A percentile compares a stretch with the other conserved stretches of the same genome.
Conservation (phyloP, 2,329 filamentous ascomycete species). For the Fusarium luffae region DNA sequence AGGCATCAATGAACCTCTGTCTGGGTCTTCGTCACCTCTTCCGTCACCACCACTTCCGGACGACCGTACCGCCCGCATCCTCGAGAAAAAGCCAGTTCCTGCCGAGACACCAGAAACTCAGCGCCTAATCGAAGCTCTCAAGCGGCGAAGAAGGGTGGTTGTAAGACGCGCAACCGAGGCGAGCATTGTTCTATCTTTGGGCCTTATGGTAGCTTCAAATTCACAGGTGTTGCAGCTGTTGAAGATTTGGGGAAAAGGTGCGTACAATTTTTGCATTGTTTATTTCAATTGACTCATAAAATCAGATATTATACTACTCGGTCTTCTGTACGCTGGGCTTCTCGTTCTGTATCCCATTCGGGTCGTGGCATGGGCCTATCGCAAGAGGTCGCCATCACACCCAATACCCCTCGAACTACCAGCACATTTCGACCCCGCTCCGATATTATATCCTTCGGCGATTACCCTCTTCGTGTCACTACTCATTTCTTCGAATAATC, state of each 20-base stretch:
- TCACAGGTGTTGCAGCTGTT: slow-evolving; percentile 58
- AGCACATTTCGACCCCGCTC: slow-evolving; percentile 87
- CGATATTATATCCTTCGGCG: slow-evolving; percentile 84
- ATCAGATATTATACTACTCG: slow-evolving; percentile 58
- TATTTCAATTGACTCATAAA: neutral
- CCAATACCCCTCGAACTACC: slow-evolving; percentile 67
- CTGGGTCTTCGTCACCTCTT: slow-evolving; percentile 66
- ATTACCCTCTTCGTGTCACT: slow-evolving; percentile 82
- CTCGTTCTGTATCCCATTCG: slow-evolving; percentile 69
- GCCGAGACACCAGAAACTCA: slow-evolving; percentile 34
- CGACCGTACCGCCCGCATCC: slow-evolving; percentile 50
- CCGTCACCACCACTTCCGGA: slow-evolving; percentile 61
- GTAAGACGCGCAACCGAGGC: slow-evolving; percentile 65
- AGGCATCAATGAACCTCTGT: slow-evolving; percentile 65
- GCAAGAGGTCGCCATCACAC: slow-evolving; percentile 52
- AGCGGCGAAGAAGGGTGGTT: slow-evolving; percentile 62
- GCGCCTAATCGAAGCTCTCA: slow-evolving; percentile 45
- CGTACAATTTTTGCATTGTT: slow-evolving; percentile 2
- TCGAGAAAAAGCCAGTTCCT: slow-evolving; percentile 33
- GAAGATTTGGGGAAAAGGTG: slow-evolving; percentile 62
- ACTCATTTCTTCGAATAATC: slow-evolving; percentile 72
- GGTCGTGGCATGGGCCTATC: slow-evolving; percentile 62
- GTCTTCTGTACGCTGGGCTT: slow-evolving; percentile 54
- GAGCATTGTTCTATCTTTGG: slow-evolving; percentile 61
- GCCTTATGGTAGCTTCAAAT: slow-evolving; percentile 61